Conservation (phyloP, 202 grass and related monocot species). For the Zizania palustris region DNA sequence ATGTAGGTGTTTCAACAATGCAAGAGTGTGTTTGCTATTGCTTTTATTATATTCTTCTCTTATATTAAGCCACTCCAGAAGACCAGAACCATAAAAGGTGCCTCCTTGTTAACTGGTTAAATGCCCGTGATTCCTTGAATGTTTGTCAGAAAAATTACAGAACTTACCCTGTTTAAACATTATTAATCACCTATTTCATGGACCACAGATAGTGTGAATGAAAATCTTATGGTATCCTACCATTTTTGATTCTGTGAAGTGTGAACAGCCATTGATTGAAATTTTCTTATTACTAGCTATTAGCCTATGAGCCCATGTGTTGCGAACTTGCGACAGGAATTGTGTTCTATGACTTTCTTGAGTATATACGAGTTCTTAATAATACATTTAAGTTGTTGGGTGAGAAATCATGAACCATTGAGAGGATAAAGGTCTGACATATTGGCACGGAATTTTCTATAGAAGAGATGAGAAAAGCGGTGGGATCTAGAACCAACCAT, state of each 20-base stretch:
- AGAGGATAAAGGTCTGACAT: background rate
- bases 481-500: background rate
- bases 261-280: background rate
- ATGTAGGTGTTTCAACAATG: background rate
- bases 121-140: conserved; percentile 18
- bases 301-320: background rate
- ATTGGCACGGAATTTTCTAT: background rate
- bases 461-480: background rate
- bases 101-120: background rate
- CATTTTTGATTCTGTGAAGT: background rate
- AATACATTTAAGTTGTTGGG: background rate
- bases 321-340: background rate
- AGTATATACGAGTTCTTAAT: background rate
- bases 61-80: background rate
- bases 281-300: background rate
- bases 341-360: background rate
- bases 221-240: background rate
- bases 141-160: background rate
- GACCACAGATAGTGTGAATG: background rate
- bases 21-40: conserved; percentile 1
- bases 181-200: conserved; percentile 10
- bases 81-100: background rate
- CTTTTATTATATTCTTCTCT: background rate
- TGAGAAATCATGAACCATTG: background rate
- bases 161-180: background rate